Percentiles rank a stretch among this genome's conserved stretches.
Evolutionary conservation across 2,329 filamentous ascomycete species (phyloP).

Genomic region (Cyphellophora europaea): DNA sequence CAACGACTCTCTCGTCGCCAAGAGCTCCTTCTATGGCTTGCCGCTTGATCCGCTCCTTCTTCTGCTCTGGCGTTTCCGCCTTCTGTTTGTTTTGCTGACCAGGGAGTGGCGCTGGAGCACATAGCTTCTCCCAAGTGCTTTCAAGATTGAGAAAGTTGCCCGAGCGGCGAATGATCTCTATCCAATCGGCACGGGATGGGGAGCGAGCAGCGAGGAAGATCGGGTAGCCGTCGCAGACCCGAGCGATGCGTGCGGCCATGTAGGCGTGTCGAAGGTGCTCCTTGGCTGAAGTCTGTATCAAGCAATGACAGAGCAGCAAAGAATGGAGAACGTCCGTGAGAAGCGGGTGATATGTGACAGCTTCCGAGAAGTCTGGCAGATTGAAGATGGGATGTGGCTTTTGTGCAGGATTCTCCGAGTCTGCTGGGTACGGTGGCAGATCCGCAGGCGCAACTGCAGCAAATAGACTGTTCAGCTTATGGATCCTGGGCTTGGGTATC

Average conservation of each 20-base stretch:
- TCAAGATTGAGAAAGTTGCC: slow-evolving; percentile 61
- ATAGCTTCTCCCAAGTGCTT: slow-evolving; percentile 60
- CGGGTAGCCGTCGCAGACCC: slow-evolving; percentile 70
- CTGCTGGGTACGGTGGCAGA: slow-evolving; percentile 57
- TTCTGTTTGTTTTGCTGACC: slow-evolving; percentile 7
- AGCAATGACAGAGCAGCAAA: slow-evolving; percentile 66
- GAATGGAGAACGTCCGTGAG: slow-evolving; percentile 71
- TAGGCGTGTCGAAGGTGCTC: slow-evolving; percentile 71
- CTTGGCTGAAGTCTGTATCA: slow-evolving; percentile 67
- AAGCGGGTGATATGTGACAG: slow-evolving; percentile 71
- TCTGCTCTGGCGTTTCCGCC: slow-evolving; percentile 43
- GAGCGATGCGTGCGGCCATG: slow-evolving; percentile 67
- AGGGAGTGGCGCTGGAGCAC: slow-evolving; percentile 49
- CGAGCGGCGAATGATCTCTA: slow-evolving; percentile 59
- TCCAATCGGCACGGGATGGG: slow-evolving; percentile 69
- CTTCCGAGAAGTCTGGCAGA: slow-evolving; percentile 45
- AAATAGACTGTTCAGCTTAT: slow-evolving; percentile 59
- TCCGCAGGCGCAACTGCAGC: slow-evolving; percentile 55
- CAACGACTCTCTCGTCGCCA: slow-evolving; percentile 57
- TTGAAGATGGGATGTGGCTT: slow-evolving; percentile 25
- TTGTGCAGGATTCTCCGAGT: slow-evolving; percentile 19
- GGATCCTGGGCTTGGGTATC: slow-evolving; percentile 29
- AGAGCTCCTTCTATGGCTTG: slow-evolving; percentile 60
- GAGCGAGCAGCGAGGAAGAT: slow-evolving; percentile 66
- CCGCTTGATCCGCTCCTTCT: slow-evolving; percentile 50